phyloP scores from a whole-genome alignment of 2,329 filamentous ascomycete genomes.

The Nectriaceae sp. region DNA sequence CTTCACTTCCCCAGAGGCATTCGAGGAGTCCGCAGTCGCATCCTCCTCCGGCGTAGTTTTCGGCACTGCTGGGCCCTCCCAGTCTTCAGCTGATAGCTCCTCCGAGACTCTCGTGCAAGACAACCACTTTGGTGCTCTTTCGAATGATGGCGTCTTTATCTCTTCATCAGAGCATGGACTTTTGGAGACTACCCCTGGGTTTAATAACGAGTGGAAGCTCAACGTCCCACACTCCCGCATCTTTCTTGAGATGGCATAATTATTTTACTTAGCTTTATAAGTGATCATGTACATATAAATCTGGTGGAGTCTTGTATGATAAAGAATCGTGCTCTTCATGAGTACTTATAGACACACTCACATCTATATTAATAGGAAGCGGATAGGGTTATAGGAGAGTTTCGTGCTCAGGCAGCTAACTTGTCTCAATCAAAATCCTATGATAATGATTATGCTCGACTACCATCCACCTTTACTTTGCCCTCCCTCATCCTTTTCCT shows the following conservation, averaged over 20 bases:
- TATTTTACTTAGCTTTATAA: too few relatives aligned
- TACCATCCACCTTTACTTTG: slow-evolving; percentile 8
- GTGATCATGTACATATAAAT: too few relatives aligned
- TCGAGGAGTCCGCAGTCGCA: slow-evolving; percentile 23
- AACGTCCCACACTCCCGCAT: slow-evolving; percentile 35
- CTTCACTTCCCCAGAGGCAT: slow-evolving; percentile 47
- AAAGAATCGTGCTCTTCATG: too few relatives aligned
- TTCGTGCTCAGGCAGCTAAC: too few relatives aligned
- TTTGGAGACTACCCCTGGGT: slow-evolving; percentile 27
- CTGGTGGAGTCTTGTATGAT: too few relatives aligned
- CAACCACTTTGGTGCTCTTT: slow-evolving; percentile 63
- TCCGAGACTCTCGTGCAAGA: slow-evolving; percentile 28
- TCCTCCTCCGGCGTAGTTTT: slow-evolving; percentile 30
- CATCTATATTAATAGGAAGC: too few relatives aligned
- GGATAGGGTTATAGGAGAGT: too few relatives aligned
- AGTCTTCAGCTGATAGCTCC: slow-evolving; percentile 8
- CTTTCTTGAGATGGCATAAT: neutral
- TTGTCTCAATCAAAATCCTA: too few relatives aligned
- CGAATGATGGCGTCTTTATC: slow-evolving; percentile 61
- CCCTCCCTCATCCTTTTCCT: slow-evolving; percentile 33
- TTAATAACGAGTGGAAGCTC: slow-evolving; percentile 35
- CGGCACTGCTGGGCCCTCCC: slow-evolving; percentile 31
- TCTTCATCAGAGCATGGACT: slow-evolving; percentile 22
- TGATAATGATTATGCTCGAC: too few relatives aligned
- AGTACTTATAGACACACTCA: too few relatives aligned